Conservation (phyloP, 352 stramenopile species). For the Pythium aquatile region DNA sequence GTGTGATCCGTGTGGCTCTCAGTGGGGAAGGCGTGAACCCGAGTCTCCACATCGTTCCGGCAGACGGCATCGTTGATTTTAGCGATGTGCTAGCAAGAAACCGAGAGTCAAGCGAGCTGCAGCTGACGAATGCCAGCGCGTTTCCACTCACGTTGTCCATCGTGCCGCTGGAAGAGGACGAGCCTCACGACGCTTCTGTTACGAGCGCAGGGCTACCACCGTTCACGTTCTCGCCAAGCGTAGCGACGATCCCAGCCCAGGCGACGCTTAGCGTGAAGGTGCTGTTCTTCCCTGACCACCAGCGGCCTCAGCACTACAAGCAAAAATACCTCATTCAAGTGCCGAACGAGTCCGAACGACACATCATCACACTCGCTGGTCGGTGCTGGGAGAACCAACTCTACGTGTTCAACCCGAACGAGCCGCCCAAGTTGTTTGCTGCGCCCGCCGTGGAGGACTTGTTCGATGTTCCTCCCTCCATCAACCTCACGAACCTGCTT, state of each 20-base stretch:
- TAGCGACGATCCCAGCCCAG: conserved; percentile 58
- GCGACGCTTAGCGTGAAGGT: conserved; percentile 54
- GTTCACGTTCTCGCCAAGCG: conserved; percentile 68
- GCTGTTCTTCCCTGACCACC: conserved; percentile 59
- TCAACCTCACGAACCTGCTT: conserved; percentile 36
- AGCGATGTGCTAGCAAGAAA: conserved; percentile 65
- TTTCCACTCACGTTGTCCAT: conserved; percentile 69
- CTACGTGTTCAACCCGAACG: conserved; percentile 49
- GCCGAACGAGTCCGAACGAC: conserved; percentile 68
- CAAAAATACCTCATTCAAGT: conserved; percentile 62
- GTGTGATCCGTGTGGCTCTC: conserved; percentile 40
- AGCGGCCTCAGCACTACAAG: conserved; percentile 55
- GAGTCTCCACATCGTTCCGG: conserved; percentile 58
- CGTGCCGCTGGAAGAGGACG: conserved; percentile 9
- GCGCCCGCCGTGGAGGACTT: conserved; percentile 51
- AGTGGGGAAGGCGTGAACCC: conserved; percentile 78
- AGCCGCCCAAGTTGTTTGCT: conserved; percentile 14
- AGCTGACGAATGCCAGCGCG: conserved; percentile 56
- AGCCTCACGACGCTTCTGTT: neutral
- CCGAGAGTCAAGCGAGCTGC: conserved; percentile 40
- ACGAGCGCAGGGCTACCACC: conserved; percentile 34
- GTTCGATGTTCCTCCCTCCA: conserved; percentile 60
- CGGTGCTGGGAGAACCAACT: conserved; percentile 81
- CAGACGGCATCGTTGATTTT: conserved; percentile 63
- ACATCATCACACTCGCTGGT: conserved; percentile 51